Evolutionary conservation across 1,139 yeast species (phyloP), one percentile per base, ranked within the genome.

Genomic region (Sugiyamaella novakii): DNA sequence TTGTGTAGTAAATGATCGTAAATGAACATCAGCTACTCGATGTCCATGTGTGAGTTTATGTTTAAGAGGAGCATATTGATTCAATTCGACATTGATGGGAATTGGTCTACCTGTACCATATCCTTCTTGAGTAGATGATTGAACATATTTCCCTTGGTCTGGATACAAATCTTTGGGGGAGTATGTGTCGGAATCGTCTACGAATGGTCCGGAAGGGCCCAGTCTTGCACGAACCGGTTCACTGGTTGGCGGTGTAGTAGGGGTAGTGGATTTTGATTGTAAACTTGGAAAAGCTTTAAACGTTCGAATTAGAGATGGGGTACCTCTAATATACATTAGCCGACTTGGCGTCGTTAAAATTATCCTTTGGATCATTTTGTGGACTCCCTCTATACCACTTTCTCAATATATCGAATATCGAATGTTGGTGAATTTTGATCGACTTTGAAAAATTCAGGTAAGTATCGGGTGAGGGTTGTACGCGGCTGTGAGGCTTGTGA

Each of bases 81-180:
- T 83, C 46, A 92, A 79, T 62, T 84, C 87, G 4, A 89, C 95
- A 64, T 84, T 87, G 53, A 89, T 72, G 11, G 98, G 97, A 18
- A 87, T 65, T 2, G 95, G 94, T 51, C 83, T 62, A 24, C 62
- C 65, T 4, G 59, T 59, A 1, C 58, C 59, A 17, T 50, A 47
- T 17, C 59, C 50, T n/a, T 59, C 59, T 18, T 46, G 51, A 3
- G 64, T 56, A 45, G 54, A 51, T 18, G 65, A 61, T 24, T 54
- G 58, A 14, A 58, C 60, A 49, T 37, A 64, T 6, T 51, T 37
- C 27, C 62, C 66, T 1, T 42, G 39, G 24, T 43, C 27, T 3
- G 67, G 66, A 35, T 63, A 62, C 42, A 59, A 40, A 46, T 60
- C 58, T 17, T 45, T 40, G 4, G 38, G 31, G 17, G 47, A 34